Base-by-base conservation (phyloP, 345 rosid species). In the Schrenkiella parvula region DNA sequence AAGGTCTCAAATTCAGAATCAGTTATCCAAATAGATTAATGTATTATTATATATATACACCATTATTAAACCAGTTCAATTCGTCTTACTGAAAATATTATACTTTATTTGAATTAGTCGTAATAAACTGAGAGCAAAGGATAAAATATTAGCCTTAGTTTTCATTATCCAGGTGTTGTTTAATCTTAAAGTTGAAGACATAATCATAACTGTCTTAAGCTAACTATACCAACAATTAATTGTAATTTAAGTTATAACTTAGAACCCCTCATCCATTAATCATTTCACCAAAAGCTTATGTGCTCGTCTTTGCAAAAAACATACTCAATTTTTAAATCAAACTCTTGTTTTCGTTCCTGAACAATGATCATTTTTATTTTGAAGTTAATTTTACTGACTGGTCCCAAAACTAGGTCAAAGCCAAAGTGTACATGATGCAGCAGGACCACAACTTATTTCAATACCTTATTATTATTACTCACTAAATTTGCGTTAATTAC, bases 101-200 rank as follows among this genome's bases (percentile, higher is more conserved):
- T 5, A 46, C 51, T 18, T 21, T 11, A 13, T n/a, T 8, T 22
- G 55, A 31, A 19, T 12, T n/a, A 51, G 22, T 54, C 37, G 23
- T 51, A 52, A 21, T 41, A 31, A 38, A 50, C 4, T 29, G 42
- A 41, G 62, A 53, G 37, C 38, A 32, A 32, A 63, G 2, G 55
- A 42, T 42, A 41, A n/a, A 52, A 9, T 42, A 43, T 10, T 22
- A 15, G 37, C 19, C 7, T 62, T 22, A 53, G 11, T 66, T 66
- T 46, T 56, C 28, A 66, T 66, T 47, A 58, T 38, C 35, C 46
- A 21, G 61, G 52, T 66, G 61, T 73, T 57, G 44, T 59, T 74
- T 47, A 47, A 28, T 66, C 44, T 74, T 61, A 67, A 74, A 74
- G 73, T 67, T 59, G 78, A 51, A 74, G 78, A 74, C 78, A 74